phyloP scores from a whole-genome alignment of 805 yeast species.

The Pichia rugopelliculosa region DNA sequence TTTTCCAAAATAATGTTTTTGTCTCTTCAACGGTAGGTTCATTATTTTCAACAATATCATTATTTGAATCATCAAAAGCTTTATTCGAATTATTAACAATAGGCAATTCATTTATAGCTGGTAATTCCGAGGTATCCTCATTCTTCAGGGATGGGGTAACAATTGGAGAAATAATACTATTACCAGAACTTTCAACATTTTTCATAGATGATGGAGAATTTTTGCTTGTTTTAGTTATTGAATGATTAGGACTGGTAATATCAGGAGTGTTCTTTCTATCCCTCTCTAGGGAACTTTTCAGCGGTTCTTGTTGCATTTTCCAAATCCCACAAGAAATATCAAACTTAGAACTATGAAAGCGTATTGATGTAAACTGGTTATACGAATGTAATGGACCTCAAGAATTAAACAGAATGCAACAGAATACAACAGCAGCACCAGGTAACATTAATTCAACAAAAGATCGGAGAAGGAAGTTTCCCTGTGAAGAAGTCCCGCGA shows the following conservation, averaged over 20 bases:
- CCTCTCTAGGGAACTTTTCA: not conserved
- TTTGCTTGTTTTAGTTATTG: not conserved
- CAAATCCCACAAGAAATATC: too few species aligned
- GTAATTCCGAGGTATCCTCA: not conserved
- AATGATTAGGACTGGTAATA: not conserved
- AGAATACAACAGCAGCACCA: not conserved
- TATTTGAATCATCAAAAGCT: not conserved
- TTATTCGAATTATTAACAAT: not conserved
- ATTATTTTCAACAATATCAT: not conserved
- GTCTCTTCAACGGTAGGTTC: not conserved
- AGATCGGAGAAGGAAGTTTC: not conserved
- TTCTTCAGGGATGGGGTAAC: not conserved
- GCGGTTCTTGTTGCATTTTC: not conserved
- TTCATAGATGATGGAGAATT: not conserved
- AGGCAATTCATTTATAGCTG: not conserved
- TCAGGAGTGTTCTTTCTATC: not conserved
- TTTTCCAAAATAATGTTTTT: constrained; percentile 4
- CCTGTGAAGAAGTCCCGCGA: not conserved
- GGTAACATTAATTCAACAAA: too few species aligned
- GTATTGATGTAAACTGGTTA: not conserved
- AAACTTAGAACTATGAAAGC: too few species aligned
- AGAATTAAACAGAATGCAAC: too few species aligned
- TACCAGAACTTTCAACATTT: not conserved
- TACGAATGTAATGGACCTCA: not conserved
- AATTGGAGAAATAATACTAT: not conserved